Conservation (phyloP, 1,284 basidiomycete species). For the Trichosporon faecale region DNA sequence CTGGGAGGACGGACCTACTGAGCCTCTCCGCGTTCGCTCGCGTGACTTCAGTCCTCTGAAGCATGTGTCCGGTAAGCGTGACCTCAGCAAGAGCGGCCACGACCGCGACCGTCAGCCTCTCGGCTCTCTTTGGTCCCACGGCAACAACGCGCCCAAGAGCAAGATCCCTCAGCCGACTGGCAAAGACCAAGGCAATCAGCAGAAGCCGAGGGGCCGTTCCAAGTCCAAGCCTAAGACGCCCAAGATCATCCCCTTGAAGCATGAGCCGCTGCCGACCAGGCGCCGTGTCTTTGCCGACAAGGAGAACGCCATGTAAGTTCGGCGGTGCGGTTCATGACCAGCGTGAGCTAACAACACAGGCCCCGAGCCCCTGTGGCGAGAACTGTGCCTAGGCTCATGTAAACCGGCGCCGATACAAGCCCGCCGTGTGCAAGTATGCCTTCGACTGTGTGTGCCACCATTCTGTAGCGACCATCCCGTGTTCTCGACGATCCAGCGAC, state of each 20-base stretch:
- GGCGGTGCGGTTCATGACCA: too few species aligned
- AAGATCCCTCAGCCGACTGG: background rate
- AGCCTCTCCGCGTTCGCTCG: background rate
- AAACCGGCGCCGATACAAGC: background rate
- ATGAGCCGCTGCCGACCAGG: background rate
- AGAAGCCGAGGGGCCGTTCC: background rate
- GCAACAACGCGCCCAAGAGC: background rate
- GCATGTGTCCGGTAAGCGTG: background rate
- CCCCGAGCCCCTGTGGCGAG: background rate
- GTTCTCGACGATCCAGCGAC: background rate
- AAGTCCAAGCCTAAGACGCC: slow-evolving; percentile 8
- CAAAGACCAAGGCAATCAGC: background rate
- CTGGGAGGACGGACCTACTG: background rate
- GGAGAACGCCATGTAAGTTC: background rate
- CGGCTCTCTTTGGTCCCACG: background rate
- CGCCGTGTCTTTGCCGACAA: background rate
- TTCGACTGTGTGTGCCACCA: background rate
- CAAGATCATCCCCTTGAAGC: slow-evolving; percentile 1
- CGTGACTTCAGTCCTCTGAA: background rate
- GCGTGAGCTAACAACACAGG: background rate
- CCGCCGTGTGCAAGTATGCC: background rate
- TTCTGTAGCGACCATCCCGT: background rate
- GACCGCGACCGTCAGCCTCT: background rate
- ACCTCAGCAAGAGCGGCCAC: background rate
- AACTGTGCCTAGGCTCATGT: background rate